Conservation (phyloP, 2,329 filamentous ascomycete species). For the Neonectria punicea region DNA sequence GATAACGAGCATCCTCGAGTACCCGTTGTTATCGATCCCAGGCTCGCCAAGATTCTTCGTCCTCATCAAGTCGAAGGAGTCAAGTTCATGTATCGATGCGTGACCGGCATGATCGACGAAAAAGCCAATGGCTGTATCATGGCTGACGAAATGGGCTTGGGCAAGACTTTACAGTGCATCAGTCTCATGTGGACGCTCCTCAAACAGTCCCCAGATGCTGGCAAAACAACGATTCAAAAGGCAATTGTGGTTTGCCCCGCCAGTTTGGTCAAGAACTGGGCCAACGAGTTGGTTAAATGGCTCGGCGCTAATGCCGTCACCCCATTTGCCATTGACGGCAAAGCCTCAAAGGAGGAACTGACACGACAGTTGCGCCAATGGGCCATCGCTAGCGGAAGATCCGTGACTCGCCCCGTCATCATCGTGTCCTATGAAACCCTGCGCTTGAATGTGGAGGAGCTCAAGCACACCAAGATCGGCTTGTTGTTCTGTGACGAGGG, state of each 20-base stretch:
- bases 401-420: slow-evolving; percentile 90
- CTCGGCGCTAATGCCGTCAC: slow-evolving; percentile 89
- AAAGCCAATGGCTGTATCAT: slow-evolving; percentile 98
- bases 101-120: slow-evolving; percentile 93
- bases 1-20: slow-evolving; percentile 83
- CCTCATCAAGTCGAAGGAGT: slow-evolving; percentile 99
- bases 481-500: slow-evolving; percentile 96
- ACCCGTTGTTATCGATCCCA: slow-evolving; percentile 96
- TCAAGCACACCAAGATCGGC: slow-evolving; percentile 90
- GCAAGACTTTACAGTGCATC: slow-evolving; percentile 98
- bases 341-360: slow-evolving; percentile 93
- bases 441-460: slow-evolving; percentile 87
- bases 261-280: slow-evolving; percentile 97
- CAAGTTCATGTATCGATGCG: slow-evolving; percentile 95
- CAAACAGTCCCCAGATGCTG: slow-evolving; percentile 96
- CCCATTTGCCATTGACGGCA: slow-evolving; percentile 96
- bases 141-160: slow-evolving; percentile 98
- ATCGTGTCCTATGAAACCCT: slow-evolving; percentile 99
- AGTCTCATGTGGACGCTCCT: slow-evolving; percentile 95
- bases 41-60: slow-evolving; percentile 86
- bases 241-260: slow-evolving; percentile 97
- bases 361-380: slow-evolving; percentile 92
- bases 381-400: slow-evolving; percentile 90
- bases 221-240: slow-evolving; percentile 93
- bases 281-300: slow-evolving; percentile 97